Evolutionary conservation across 495 filamentous ascomycete species (phyloP).

Genomic region (Trichoderma asperelloides): DNA sequence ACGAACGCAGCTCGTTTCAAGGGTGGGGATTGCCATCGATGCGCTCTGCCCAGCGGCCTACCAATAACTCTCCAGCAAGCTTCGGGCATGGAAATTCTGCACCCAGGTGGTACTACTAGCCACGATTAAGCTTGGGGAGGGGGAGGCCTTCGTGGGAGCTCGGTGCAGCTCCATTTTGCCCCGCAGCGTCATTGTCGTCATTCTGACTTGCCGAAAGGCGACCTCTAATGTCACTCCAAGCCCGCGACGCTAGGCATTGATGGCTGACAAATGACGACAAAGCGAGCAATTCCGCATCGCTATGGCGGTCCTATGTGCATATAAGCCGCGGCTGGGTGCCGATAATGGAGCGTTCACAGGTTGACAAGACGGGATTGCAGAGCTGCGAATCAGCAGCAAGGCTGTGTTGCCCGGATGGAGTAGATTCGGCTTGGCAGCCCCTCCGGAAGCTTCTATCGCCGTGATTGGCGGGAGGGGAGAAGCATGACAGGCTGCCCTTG

Average conservation of each 20-base stretch:
- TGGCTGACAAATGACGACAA: not conserved
- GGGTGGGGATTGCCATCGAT: not conserved
- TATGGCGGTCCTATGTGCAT: not conserved
- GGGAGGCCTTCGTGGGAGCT: not conserved
- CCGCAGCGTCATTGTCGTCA: conserved; percentile 5
- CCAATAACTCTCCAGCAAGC: too few relatives aligned
- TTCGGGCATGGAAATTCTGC: too few relatives aligned
- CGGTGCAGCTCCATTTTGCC: conserved; percentile 1
- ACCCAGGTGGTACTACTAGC: too few relatives aligned
- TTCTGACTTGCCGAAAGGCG: not conserved
- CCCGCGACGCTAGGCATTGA: not conserved
- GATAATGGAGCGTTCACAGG: not conserved
- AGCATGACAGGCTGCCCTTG: too few relatives aligned
- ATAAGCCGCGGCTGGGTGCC: not conserved
- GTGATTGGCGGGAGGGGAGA: too few relatives aligned
- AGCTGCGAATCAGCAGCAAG: too few relatives aligned
- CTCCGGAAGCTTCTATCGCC: too few relatives aligned
- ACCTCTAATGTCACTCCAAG: not conserved
- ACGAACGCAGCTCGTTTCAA: conserved; percentile 3
- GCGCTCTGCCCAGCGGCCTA: not conserved
- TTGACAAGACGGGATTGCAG: not conserved
- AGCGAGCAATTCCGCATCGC: not conserved
- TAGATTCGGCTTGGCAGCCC: too few relatives aligned
- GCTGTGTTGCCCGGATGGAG: too few relatives aligned
- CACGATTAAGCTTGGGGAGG: not conserved